Percentiles rank a stretch among this genome's conserved stretches.
Evolutionary conservation across 1,284 basidiomycete genomes (phyloP).

Genomic region (Thelephora terrestris): DNA sequence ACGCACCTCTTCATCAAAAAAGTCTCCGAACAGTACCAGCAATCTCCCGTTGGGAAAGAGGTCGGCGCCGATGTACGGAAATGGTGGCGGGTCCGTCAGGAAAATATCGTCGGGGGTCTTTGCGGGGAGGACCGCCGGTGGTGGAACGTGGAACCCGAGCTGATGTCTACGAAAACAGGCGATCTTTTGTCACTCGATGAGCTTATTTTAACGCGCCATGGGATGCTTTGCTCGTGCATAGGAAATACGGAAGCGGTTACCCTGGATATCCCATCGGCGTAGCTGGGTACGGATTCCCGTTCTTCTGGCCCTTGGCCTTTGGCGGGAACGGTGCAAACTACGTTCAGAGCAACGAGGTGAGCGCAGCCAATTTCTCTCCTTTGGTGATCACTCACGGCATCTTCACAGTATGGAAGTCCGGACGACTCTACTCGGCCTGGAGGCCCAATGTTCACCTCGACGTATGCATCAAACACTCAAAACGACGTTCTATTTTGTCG

Average conservation of each 20-base stretch:
- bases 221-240: conserved; percentile 13
- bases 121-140: conserved; percentile 31
- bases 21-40: conserved; percentile 15
- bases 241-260: conserved; percentile 51
- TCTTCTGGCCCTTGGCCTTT: conserved; percentile 53
- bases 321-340: conserved; percentile 31
- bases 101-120: conserved; percentile 35
- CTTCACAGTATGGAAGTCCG: conserved; percentile 40
- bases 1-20: conserved; percentile 4
- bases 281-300: conserved; percentile 38
- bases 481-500: conserved; percentile 45
- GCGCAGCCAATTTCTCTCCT: no score
- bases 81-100: conserved; percentile 23
- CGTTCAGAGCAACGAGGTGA: conserved; percentile 33
- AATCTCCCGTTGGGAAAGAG: conserved; percentile 18
- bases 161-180: conserved; percentile 31
- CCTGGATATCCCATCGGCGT: conserved; percentile 36
- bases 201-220: background rate
- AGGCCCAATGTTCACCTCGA: conserved; percentile 39
- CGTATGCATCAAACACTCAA: conserved; percentile 35
- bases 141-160: conserved; percentile 28
- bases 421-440: conserved; percentile 48
- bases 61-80: conserved; percentile 26
- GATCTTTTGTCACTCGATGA: background rate
- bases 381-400: background rate